Conservation (phyloP, 2,329 filamentous ascomycete species). For the Paradendryphiella salina region DNA sequence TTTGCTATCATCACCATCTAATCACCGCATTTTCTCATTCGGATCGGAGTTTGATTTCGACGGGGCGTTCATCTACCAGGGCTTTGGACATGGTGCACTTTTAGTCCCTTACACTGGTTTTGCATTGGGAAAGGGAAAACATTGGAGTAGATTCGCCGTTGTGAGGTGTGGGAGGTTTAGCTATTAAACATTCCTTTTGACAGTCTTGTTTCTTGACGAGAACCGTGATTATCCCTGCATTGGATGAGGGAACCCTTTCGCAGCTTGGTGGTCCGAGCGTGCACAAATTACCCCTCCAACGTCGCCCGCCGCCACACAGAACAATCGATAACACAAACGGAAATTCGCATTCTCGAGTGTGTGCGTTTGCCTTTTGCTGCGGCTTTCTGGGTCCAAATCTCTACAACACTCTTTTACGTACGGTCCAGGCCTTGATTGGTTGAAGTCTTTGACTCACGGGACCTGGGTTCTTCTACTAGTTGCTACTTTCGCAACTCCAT, state of each 20-base stretch:
- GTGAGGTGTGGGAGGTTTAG: not conserved
- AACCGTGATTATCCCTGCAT: not conserved
- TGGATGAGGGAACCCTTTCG: not conserved
- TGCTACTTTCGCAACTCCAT: not conserved
- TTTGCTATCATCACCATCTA: conserved; percentile 14
- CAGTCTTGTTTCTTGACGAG: not conserved
- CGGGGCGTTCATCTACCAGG: conserved; percentile 13
- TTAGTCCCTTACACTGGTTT: conserved; percentile 5
- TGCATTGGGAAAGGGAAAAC: conserved; percentile 10
- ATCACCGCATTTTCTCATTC: conserved; percentile 15
- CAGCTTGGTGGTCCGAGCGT: conserved; percentile 5
- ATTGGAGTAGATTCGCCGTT: conserved; percentile 6
- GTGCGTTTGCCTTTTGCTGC: conserved; percentile 26
- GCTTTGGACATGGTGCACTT: conserved; percentile 1
- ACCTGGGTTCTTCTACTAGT: conserved; percentile 12
- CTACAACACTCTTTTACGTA: conserved; percentile 19
- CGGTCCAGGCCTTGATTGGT: conserved; percentile 34
- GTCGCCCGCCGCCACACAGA: conserved; percentile 18
- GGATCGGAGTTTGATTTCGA: conserved; percentile 8
- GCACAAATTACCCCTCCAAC: conserved; percentile 18
- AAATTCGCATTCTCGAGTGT: conserved; percentile 36
- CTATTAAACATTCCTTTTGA: conserved; percentile 5
- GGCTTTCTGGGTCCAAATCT: conserved; percentile 17
- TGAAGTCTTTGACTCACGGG: conserved; percentile 29
- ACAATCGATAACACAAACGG: conserved; percentile 22